Conservation (phyloP, 1,139 yeast species). For the Pichia sp. region DNA sequence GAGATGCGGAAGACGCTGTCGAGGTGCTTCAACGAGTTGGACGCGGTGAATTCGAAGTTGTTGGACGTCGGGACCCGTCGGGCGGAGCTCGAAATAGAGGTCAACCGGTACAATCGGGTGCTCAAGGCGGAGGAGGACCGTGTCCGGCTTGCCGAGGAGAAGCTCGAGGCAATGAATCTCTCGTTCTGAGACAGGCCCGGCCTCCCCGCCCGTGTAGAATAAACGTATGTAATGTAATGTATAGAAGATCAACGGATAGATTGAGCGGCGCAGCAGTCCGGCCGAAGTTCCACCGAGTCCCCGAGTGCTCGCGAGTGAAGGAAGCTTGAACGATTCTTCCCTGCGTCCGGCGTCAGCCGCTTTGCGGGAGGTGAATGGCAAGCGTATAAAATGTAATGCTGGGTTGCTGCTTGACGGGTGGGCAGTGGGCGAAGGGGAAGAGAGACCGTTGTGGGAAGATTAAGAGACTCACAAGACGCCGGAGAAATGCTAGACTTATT, state of each 20-base stretch:
- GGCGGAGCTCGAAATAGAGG: conserved; percentile 28
- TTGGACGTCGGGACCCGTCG: conserved; percentile 19
- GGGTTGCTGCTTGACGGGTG: neutral
- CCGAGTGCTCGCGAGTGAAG: neutral
- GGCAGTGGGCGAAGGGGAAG: neutral
- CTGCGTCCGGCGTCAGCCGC: neutral
- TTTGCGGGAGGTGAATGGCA: neutral
- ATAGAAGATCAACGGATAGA: neutral
- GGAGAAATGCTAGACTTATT: neutral
- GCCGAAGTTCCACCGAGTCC: too few species aligned
- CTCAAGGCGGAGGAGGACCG: conserved; percentile 27
- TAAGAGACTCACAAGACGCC: neutral
- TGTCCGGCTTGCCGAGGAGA: conserved; percentile 29
- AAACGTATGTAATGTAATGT: neutral
- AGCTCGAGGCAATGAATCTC: conserved; percentile 30
- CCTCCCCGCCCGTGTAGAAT: too few species aligned
- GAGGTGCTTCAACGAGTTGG: conserved; percentile 24
- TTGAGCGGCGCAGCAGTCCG: too few species aligned
- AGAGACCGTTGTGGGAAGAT: neutral
- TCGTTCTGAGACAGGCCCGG: neutral
- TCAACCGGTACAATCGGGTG: conserved; percentile 25
- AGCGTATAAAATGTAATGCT: neutral
- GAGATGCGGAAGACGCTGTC: conserved; percentile 18
- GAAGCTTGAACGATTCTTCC: neutral
- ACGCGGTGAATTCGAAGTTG: conserved; percentile 21